phyloP scores from a whole-genome alignment of 2,329 filamentous ascomycete genomes.

The Cladorrhinum sp. region DNA sequence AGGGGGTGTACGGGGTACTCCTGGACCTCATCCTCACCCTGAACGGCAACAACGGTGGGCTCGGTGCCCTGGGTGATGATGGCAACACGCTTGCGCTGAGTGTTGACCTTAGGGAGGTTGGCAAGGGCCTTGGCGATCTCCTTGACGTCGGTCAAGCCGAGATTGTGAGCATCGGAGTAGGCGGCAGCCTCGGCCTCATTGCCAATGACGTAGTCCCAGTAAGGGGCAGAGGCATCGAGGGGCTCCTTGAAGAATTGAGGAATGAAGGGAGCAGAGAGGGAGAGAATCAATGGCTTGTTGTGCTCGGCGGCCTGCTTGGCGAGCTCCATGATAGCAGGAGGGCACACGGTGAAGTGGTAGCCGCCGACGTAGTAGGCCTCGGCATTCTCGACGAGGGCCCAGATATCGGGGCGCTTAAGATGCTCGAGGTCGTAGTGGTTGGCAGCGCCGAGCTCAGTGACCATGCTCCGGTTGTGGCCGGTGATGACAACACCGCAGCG shows the following conservation, averaged over 20 bases:
- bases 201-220: conserved; percentile 94
- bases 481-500: conserved; percentile 97
- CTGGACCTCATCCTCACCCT: conserved; percentile 67
- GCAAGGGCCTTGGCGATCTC: conserved; percentile 84
- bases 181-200: conserved; percentile 93
- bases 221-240: conserved; percentile 78
- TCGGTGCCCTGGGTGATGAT: conserved; percentile 95
- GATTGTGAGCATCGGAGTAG: conserved; percentile 78
- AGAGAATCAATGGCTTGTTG: conserved; percentile 90
- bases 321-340: conserved; percentile 83
- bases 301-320: conserved; percentile 83
- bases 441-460: conserved; percentile 91
- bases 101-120: conserved; percentile 88
- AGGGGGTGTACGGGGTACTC: conserved; percentile 81
- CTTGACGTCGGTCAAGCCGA: conserved; percentile 72
- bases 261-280: conserved; percentile 94
- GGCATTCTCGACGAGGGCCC: conserved; percentile 85
- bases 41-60: conserved; percentile 79
- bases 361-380: conserved; percentile 91
- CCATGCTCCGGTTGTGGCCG: conserved; percentile 90
- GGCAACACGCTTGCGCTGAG: conserved; percentile 74
- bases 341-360: conserved; percentile 96
- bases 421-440: conserved; percentile 97
- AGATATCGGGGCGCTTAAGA: conserved; percentile 85
- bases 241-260: conserved; percentile 96